Evolutionary conservation across 2,329 filamentous ascomycete genomes (phyloP).

Genomic region (Fonsecaea pedrosoi): DNA sequence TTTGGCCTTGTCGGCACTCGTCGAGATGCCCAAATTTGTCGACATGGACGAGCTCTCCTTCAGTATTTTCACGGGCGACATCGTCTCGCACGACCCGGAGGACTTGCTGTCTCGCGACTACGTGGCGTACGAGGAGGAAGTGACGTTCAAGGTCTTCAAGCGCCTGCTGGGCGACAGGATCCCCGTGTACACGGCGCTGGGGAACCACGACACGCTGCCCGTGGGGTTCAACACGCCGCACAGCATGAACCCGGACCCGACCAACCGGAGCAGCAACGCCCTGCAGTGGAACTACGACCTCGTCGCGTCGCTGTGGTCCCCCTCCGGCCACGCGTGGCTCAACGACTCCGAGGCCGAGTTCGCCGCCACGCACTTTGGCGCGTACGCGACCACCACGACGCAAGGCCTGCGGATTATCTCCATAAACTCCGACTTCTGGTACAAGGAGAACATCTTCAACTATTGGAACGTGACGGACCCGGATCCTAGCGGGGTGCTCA

Average conservation of each 20-base stretch:
- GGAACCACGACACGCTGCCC: slow-evolving; percentile 42
- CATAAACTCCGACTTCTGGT: slow-evolving; percentile 44
- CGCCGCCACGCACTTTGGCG: slow-evolving; percentile 39
- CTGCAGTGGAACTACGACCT: slow-evolving; percentile 42
- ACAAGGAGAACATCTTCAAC: slow-evolving; percentile 41
- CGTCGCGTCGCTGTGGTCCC: slow-evolving; percentile 38
- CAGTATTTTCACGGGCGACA: slow-evolving; percentile 44
- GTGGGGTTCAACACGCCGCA: slow-evolving; percentile 39
- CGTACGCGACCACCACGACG: slow-evolving; percentile 39
- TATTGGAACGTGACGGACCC: slow-evolving; percentile 42
- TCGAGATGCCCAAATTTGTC: slow-evolving; percentile 38
- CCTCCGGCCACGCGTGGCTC: slow-evolving; percentile 40
- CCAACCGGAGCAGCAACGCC: slow-evolving; percentile 32
- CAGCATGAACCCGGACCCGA: slow-evolving; percentile 32
- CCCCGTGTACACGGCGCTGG: slow-evolving; percentile 42
- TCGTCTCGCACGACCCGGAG: slow-evolving; percentile 43
- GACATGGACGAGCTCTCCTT: slow-evolving; percentile 40
- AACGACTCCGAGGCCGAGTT: slow-evolving; percentile 37
- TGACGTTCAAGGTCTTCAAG: slow-evolving; percentile 42
- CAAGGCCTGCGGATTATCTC: slow-evolving; percentile 42
- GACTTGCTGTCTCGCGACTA: slow-evolving; percentile 42
- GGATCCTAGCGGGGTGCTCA: slow-evolving; percentile 39
- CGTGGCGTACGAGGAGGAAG: slow-evolving; percentile 42
- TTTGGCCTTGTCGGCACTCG: slow-evolving; percentile 40
- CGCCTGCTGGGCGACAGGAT: slow-evolving; percentile 38